Conservation (phyloP, 2,329 filamentous ascomycete genomes). For the Clonostachys rhizophaga region DNA sequence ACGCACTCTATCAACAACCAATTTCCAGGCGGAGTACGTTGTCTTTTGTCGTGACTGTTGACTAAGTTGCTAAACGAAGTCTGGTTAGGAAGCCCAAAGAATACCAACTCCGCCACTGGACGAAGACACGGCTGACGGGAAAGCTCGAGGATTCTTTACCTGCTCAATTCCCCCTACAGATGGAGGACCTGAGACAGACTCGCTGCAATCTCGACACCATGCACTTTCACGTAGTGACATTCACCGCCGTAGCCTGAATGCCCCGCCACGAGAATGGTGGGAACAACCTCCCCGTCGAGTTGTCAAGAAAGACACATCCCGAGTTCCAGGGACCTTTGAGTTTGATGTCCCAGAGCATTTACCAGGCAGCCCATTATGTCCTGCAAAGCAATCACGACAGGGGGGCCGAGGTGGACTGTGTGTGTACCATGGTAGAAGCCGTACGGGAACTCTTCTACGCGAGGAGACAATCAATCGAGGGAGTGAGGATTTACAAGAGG, state of each 20-base stretch:
- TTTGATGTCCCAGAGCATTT: slow-evolving; percentile 47
- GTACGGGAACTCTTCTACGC: neutral
- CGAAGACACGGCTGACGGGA: slow-evolving; percentile 27
- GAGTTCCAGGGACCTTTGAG: slow-evolving; percentile 24
- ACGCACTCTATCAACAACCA: slow-evolving; percentile 9
- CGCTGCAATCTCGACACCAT: slow-evolving; percentile 6
- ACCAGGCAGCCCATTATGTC: slow-evolving; percentile 46
- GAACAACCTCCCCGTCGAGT: slow-evolving; percentile 18
- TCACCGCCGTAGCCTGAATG: slow-evolving; percentile 12
- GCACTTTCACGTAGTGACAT: slow-evolving; percentile 2
- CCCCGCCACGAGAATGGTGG: slow-evolving; percentile 27
- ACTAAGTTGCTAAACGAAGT: too few species aligned
- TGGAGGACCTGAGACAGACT: slow-evolving; percentile 2
- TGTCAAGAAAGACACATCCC: slow-evolving; percentile 9
- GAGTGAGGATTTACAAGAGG: slow-evolving; percentile 8
- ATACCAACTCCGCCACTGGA: slow-evolving; percentile 40
- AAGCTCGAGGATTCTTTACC: slow-evolving; percentile 35
- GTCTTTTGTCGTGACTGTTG: neutral
- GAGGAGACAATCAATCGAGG: slow-evolving; percentile 11
- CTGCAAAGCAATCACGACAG: slow-evolving; percentile 36
- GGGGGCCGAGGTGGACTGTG: slow-evolving; percentile 42
- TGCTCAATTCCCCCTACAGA: slow-evolving; percentile 23
- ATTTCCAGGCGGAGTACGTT: slow-evolving; percentile 27
- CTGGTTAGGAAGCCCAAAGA: slow-evolving; percentile 41
- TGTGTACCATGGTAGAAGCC: slow-evolving; percentile 36